phyloP scores from a whole-genome alignment of 23 red algal species.

The Pyropia haitanensis region DNA sequence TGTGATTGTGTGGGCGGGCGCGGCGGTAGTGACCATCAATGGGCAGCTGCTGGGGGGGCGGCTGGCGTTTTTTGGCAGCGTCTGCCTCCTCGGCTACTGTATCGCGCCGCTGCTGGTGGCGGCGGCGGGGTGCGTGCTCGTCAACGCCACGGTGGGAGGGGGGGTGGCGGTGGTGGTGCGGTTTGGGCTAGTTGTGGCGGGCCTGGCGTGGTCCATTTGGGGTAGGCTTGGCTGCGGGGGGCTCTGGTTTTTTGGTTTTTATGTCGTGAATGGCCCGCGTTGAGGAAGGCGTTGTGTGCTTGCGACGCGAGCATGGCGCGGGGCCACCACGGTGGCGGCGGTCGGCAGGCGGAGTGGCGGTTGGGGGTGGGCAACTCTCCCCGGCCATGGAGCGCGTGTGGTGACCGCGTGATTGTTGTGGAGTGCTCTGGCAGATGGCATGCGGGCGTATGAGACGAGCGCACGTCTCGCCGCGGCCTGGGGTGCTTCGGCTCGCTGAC shows the following conservation, averaged over 20 bases:
- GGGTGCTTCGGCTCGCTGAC: background rate
- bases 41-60: slow-evolving; percentile 83
- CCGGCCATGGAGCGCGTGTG: background rate
- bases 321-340: too few relatives aligned
- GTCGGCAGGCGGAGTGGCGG: too few relatives aligned
- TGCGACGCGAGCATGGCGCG: too few relatives aligned
- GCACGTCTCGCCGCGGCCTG: background rate
- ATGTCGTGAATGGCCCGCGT: too few relatives aligned
- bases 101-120: slow-evolving; percentile 80
- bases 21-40: slow-evolving; percentile 88
- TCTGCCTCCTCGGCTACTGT: slow-evolving; percentile 94
- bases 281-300: too few relatives aligned
- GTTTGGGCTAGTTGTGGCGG: slow-evolving; percentile 56
- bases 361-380: too few relatives aligned
- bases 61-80: slow-evolving; percentile 91
- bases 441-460: background rate
- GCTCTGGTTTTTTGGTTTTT: background rate
- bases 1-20: slow-evolving; percentile 86
- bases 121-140: slow-evolving; percentile 54
- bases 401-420: background rate
- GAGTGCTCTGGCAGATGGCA: background rate
- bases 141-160: slow-evolving; percentile 48
- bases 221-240: slow-evolving; percentile 27
- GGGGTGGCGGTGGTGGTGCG: slow-evolving; percentile 55
- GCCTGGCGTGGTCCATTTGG: slow-evolving; percentile 80